Conservation (phyloP, 2,329 filamentous ascomycete genomes). For the Fusarium multiceps region DNA sequence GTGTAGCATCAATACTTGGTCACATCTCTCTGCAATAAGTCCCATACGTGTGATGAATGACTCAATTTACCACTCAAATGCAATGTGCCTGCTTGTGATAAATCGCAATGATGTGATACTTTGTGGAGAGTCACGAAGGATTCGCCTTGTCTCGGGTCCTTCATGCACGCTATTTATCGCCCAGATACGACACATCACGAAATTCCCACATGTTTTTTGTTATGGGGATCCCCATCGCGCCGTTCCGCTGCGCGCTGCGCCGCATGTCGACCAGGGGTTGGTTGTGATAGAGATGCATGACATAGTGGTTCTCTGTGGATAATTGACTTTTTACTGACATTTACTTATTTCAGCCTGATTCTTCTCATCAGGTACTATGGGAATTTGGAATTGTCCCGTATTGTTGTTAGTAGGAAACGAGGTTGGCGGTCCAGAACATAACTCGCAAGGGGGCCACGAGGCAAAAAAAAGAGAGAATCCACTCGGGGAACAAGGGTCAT, state of each 20-base stretch:
- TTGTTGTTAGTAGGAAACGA: no score
- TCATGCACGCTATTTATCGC: background rate
- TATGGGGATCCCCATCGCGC: constrained; percentile 11
- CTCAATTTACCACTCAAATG: no score
- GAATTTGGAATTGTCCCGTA: constrained; percentile 23
- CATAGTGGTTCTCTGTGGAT: background rate
- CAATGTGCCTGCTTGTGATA: background rate
- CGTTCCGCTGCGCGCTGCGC: constrained; percentile 32
- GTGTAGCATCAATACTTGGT: constrained; percentile 20
- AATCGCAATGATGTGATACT: background rate
- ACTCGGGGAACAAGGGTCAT: constrained; percentile 19
- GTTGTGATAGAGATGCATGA: background rate
- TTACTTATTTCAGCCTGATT: background rate
- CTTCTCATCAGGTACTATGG: background rate
- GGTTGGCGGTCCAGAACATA: constrained; percentile 17
- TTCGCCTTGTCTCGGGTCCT: background rate
- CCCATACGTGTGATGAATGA: background rate
- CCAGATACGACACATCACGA: background rate
- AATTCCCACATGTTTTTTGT: background rate
- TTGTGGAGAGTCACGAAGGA: background rate
- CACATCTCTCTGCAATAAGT: no score
- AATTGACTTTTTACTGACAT: no score
- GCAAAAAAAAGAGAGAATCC: constrained; percentile 7
- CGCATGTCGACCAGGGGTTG: constrained; percentile 11
- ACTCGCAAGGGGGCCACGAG: constrained; percentile 35